Base-by-base conservation (phyloP, 768 basidiomycete genomes). In the Suillus decipiens region DNA sequence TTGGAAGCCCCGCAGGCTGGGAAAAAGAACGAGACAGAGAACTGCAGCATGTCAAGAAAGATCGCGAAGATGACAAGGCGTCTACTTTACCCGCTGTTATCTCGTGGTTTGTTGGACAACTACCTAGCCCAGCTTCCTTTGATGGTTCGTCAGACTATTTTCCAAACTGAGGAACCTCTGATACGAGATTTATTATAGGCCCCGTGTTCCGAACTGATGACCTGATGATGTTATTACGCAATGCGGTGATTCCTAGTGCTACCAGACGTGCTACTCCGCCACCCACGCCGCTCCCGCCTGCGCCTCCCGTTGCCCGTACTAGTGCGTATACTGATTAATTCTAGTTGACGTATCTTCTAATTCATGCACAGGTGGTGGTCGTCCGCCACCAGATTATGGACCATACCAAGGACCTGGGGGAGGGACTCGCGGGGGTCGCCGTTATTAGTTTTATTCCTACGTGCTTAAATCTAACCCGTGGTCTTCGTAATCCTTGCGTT, bases 191-290 rank as follows among this genome's bases (percentile, higher is more conserved):
- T 37, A 60, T 64, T 59, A 24, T 67, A 96, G 95, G 95, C 5
- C 95, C 95, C 10, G 84, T 93, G 43, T 96, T 96, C 78, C 83
- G 92, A 62, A 89, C 90, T 1, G 95, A 97, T 36, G 95, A 96
- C 74, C 79, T 96, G 43, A 89, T 98, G 87, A 88, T 89, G 64
- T 71, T 94, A 36, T 89, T 97, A 75, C 83, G 87, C 41, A 91
- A 86, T 69, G 90, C 92, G 55, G 86, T 90, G 37, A 92, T 95
- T 61, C 92, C 93, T 1, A 88, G 86, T 63, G 82, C 73, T 14
- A 77, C 70, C 62, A 62, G 72, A 53, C 79, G 83, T 66, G 76
- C 82, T 3, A 84, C 84, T 60, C 85, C 88, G 14, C 86, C 89
- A 5, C 86, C 87, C 7, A 83, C 86, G 5, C 78, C 84, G 10